Conservation (phyloP, 768 basidiomycete species). For the Pisolithus tinctorius region DNA sequence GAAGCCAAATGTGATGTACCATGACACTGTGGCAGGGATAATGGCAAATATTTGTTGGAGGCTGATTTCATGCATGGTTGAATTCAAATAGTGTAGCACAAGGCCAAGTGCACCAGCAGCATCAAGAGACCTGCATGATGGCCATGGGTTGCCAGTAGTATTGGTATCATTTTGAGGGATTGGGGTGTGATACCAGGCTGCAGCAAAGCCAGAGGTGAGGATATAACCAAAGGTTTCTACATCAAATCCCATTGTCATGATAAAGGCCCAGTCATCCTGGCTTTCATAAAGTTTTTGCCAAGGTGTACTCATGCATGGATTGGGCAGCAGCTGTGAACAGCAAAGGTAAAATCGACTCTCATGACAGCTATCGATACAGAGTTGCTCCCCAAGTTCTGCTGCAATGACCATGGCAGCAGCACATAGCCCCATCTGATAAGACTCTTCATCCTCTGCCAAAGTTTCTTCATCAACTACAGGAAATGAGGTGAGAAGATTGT, state of each 20-base stretch:
- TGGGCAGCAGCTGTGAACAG: slow-evolving; percentile 19
- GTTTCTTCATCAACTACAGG: too few species aligned
- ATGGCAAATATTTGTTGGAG: slow-evolving; percentile 39
- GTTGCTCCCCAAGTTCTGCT: too few species aligned
- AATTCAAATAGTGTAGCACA: slow-evolving; percentile 34
- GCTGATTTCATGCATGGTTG: slow-evolving; percentile 30
- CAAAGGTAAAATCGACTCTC: too few species aligned
- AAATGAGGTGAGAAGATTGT: too few species aligned
- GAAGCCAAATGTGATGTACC: slow-evolving; percentile 30
- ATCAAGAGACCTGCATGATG: slow-evolving; percentile 19
- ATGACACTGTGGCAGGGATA: slow-evolving; percentile 29
- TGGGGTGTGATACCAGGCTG: slow-evolving; percentile 12
- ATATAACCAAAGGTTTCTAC: slow-evolving; percentile 30
- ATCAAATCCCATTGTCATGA: slow-evolving; percentile 41
- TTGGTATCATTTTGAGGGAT: slow-evolving; percentile 27
- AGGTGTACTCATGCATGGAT: slow-evolving; percentile 28
- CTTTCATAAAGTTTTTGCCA: slow-evolving; percentile 30
- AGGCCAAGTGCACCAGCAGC: slow-evolving; percentile 37
- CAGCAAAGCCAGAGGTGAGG: slow-evolving; percentile 27
- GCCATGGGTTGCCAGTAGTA: slow-evolving; percentile 17
- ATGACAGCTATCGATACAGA: too few species aligned
- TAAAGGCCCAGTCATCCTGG: slow-evolving; percentile 32
- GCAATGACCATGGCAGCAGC: too few species aligned
- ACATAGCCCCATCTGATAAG: too few species aligned
- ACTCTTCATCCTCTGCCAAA: too few species aligned